Conservation (phyloP, 2,329 filamentous ascomycete genomes). For the Xylaria sp. region DNA sequence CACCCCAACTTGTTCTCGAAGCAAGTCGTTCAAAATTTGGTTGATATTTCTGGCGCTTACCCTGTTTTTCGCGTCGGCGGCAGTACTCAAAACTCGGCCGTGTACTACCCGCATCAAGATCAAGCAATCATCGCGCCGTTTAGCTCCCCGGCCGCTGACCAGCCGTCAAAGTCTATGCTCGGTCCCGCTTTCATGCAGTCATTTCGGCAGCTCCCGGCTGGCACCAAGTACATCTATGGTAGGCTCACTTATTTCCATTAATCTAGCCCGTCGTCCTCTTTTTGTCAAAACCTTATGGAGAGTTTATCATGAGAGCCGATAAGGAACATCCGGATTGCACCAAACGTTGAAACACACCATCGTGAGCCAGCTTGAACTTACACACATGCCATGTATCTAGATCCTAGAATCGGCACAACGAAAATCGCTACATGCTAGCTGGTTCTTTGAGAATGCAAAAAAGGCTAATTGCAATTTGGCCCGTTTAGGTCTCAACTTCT, state of each 20-base stretch:
- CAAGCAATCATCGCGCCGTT: constrained; percentile 16
- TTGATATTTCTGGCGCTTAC: constrained; percentile 14
- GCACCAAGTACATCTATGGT: constrained; percentile 21
- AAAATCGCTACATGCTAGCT: neutral
- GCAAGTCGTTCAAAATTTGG: constrained; percentile 17
- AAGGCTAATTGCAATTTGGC: neutral
- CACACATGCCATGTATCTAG: too few species aligned
- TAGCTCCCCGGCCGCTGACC: constrained; percentile 9
- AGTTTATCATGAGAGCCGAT: accelerated
- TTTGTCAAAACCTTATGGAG: neutral
- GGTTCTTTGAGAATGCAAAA: neutral
- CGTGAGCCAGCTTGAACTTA: too few species aligned
- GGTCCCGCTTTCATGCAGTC: constrained; percentile 22
- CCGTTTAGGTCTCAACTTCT: constrained; percentile 18
- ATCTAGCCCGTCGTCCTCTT: neutral
- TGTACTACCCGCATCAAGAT: constrained; percentile 6
- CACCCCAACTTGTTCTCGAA: constrained; percentile 17
- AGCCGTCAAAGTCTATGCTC: constrained; percentile 7
- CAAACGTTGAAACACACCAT: too few species aligned
- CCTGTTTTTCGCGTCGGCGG: constrained; percentile 15
- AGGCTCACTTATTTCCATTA: neutral
- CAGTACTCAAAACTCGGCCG: constrained; percentile 17
- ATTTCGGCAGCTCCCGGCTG: constrained; percentile 12
- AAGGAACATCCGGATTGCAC: too few species aligned
- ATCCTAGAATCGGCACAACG: too few species aligned